phyloP scores from a whole-genome alignment of 805 yeast genomes.

The Alloascoidea hylecoeti region DNA sequence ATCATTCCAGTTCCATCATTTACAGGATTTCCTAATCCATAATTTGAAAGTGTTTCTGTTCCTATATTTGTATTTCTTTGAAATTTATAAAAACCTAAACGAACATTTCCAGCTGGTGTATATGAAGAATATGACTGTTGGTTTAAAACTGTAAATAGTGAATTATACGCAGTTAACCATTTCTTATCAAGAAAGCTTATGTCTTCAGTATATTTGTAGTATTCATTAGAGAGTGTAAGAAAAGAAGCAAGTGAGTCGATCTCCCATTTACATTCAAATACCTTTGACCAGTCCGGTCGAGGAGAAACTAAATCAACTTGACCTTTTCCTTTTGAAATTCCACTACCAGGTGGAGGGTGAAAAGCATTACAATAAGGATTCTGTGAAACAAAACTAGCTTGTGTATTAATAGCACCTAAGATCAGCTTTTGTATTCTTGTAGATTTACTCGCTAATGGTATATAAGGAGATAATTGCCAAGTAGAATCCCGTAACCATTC shows the following conservation, averaged over 20 bases:
- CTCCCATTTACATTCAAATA: conserved; percentile 86
- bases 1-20: conserved; percentile 53
- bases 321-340: conserved; percentile 28
- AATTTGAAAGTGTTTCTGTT: conserved; percentile 65
- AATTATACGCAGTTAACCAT: conserved; percentile 49
- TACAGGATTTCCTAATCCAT: conserved; percentile 79
- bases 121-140: conserved; percentile 48
- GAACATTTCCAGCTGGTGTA: conserved; percentile 25
- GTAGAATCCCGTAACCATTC: conserved; percentile 90
- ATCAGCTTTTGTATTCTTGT: conserved; percentile 33
- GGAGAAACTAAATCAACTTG: conserved; percentile 53
- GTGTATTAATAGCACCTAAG: conserved; percentile 71
- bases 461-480: conserved; percentile 66
- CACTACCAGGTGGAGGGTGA: conserved; percentile 57
- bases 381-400: conserved; percentile 43
- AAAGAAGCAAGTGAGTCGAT: conserved; percentile 78
- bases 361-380: conserved; percentile 87
- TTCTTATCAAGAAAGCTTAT: conserved; percentile 26
- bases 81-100: conserved; percentile 45
- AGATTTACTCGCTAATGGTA: conserved; percentile 43
- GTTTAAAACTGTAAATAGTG: conserved; percentile 33
- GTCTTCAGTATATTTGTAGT: conserved; percentile 33
- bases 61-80: conserved; percentile 64
- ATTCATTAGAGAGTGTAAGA: conserved; percentile 60
- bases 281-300: conserved; percentile 50